Conservation (phyloP, 1,284 basidiomycete species). For the Sanghuangporus sanghuang region DNA sequence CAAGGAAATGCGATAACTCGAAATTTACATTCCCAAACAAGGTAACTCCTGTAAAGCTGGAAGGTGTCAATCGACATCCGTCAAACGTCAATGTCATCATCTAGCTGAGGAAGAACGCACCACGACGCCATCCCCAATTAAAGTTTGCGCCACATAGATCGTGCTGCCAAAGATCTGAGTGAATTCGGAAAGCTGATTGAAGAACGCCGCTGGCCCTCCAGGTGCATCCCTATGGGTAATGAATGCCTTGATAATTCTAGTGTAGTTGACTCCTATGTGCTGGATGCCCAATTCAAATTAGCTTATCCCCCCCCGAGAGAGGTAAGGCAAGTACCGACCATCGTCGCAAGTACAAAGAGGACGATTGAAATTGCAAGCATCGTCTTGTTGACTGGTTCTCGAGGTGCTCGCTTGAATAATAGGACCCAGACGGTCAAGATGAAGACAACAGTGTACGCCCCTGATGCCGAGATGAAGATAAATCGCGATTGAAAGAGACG, state of each 20-base stretch:
- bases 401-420: not conserved
- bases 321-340: not conserved
- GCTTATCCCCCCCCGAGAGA: not conserved
- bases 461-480: not conserved
- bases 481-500: not conserved
- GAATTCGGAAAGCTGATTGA: slow-evolving; percentile 17
- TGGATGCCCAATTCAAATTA: not conserved
- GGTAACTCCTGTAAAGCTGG: slow-evolving; percentile 8
- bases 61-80: not conserved
- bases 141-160: slow-evolving; percentile 19
- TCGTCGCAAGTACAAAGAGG: slow-evolving; percentile 13
- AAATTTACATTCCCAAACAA: slow-evolving; percentile 2
- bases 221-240: slow-evolving; percentile 12
- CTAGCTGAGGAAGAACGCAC: slow-evolving; percentile 1
- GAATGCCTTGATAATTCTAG: slow-evolving; percentile 19
- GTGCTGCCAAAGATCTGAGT: slow-evolving; percentile 18
- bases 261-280: slow-evolving; percentile 19
- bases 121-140: slow-evolving; percentile 16
- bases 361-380: slow-evolving; percentile 4
- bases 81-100: not conserved
- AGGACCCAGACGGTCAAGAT: not conserved
- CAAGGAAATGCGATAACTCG: not conserved
- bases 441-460: not conserved
- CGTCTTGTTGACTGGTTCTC: not conserved
- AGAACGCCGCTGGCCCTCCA: slow-evolving; percentile 19